Base-by-base conservation (phyloP, 2,329 filamentous ascomycete species). In the Xylariaceae sp. region DNA sequence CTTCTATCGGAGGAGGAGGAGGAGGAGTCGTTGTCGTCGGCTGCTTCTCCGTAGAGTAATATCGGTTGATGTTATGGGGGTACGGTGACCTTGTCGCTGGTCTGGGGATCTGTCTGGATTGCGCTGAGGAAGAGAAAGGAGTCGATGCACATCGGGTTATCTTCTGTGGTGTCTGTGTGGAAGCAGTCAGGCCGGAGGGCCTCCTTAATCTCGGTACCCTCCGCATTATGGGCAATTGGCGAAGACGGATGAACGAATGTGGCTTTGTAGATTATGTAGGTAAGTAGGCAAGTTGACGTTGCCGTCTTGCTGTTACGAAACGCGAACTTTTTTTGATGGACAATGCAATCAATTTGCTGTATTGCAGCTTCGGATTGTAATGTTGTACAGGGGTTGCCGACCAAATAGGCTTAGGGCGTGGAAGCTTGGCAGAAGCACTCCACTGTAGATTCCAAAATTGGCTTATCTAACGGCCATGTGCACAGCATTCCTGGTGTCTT, bases 131-230 rank as follows among this genome's bases (percentile, higher is more conserved):
- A 11, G 47, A 43, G 24, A 41, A 41, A 15, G 32, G 45, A 41
- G 38, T 24, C 9, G 24, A 13, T 31, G 9, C 9, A 15, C 27
- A 31, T n/a, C 12, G 17, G 7, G 5, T 31, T 18, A 23, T 11
- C 24, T 15, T 23, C 23, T 27, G 19, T 5, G 35, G 26, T 28
- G 14, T 13, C 5, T 28, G 12, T 3, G 42, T 23, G 12, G 38
- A 16, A 9, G 44, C 15, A 26, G 38, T 11, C 15, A 55, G 46
- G 38, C 53, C 38, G 5, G 50, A 54, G 7, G 49, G 53, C 47
- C 51, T 46, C 39, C 49, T 47, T 27, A 59, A 37, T 39, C 55
- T 51, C 19, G 55, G 36, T 59, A 59, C 55, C 24, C 55, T 51
- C 29, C 56, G 53, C 58, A 61, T 57, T 32, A 30, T 55, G 30